Evolutionary conservation across 495 filamentous ascomycete species (phyloP), one percentile per base, ranked within the genome.

Genomic region (Penicillium goetzii): DNA sequence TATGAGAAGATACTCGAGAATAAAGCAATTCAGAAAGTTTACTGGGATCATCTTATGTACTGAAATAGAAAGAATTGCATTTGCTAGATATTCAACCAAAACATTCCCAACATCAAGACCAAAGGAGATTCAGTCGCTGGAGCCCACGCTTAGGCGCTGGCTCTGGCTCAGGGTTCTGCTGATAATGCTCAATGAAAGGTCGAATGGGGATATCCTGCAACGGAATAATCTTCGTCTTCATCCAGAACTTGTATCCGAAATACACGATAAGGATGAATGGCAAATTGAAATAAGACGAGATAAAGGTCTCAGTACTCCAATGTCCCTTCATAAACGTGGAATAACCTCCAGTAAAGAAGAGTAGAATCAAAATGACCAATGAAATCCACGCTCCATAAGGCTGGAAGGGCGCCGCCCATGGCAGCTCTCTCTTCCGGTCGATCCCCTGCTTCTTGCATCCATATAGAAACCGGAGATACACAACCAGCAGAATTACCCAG

Each of bases 401-500:
- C 68, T 87, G 84, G 3, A 85, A 61, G 2, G 65, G 66, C 40
- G 80, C 79, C 7, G 77, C 72, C 70, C 83, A 88, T 9, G 85
- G 81, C 26, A 87, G 74, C n/a, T 81, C 74, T n/a, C 30, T 55
- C 30, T 59, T 68, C 53, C 59, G 68, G 28, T 69, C 59, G 34
- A 88, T 75, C 2, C 75, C 73, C 57, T 88, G 86, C 25, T 66
- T 79, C n/a, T 68, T 62, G 60, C 76, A 77, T 0, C 83, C 86
- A 56, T 83, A 81, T 51, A 74, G 74, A 68, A 88, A 88, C 4
- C 82, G 81, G 2, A 88, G 68, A 59, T 84, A 87, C 21, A 81
- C 77, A 21, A 86, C 70, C 43, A 75, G 78, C 53, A 81, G 83
- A 69, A 74, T 78, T 49, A 81, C 77, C 85, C 85, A 88, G 51